phyloP scores from a whole-genome alignment of 2,329 filamentous ascomycete species.

The Apiospora sp. region DNA sequence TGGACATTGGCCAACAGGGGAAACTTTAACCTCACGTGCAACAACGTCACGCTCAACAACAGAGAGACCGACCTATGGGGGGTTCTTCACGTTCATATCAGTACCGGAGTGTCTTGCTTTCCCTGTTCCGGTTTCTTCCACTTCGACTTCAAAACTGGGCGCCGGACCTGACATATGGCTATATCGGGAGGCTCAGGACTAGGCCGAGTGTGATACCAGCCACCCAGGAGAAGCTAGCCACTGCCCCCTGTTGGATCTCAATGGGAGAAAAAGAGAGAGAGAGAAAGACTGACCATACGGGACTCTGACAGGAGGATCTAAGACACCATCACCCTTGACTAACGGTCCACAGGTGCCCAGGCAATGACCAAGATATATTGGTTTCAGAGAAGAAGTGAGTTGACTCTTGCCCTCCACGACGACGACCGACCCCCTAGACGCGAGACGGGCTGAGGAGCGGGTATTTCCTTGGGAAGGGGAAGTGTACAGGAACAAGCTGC shows the following conservation, averaged over 20 bases:
- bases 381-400: slow-evolving; percentile 5
- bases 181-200: neutral
- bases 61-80: neutral
- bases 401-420: neutral
- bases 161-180: neutral
- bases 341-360: slow-evolving; percentile 3
- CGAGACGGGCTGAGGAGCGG: neutral
- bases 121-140: neutral
- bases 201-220: neutral
- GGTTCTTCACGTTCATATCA: neutral
- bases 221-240: neutral
- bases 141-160: too few species aligned
- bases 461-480: neutral
- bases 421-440: neutral
- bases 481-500: neutral
- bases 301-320: neutral
- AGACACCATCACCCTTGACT: neutral
- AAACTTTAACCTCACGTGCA: slow-evolving; percentile 1
- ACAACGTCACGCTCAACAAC: neutral
- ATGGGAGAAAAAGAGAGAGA: neutral
- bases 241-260: neutral
- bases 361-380: neutral
- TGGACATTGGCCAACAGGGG: neutral
- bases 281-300: neutral
- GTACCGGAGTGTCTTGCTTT: neutral